Percentiles rank a stretch among this genome's conserved stretches.
phyloP scores from a whole-genome alignment of 2,329 filamentous ascomycete species.

The Cladobotryum protrusum region DNA sequence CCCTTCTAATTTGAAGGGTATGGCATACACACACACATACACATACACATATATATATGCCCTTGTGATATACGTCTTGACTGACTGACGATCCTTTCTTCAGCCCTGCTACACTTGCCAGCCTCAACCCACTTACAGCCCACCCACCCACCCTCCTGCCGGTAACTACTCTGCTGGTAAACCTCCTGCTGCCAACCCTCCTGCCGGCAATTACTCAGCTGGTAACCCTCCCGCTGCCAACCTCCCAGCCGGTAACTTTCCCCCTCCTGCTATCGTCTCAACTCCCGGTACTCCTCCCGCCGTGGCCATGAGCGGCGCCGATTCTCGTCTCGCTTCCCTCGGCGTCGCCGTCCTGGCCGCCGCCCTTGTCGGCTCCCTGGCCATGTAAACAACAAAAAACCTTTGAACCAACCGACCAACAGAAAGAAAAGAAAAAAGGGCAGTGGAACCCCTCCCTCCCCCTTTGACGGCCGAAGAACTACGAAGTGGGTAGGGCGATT shows the following conservation, averaged over 20 bases:
- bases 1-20: too few species aligned
- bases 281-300: background rate
- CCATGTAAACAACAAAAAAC: constrained; percentile 21
- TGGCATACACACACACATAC: too few species aligned
- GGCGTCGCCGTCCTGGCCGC: constrained; percentile 22
- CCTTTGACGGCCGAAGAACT: too few species aligned
- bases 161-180: background rate
- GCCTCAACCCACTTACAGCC: constrained; percentile 10
- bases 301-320: constrained; percentile 15
- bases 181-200: background rate
- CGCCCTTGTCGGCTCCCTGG: constrained; percentile 22
- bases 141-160: constrained; percentile 1
- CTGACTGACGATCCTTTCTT: background rate
- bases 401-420: background rate
- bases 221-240: background rate
- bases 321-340: constrained; percentile 14
- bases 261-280: background rate
- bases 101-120: constrained; percentile 12
- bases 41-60: too few species aligned
- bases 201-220: background rate
- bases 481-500: too few species aligned
- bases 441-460: background rate
- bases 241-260: background rate
- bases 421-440: background rate
- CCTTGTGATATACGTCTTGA: background rate